Percentiles rank a stretch among this genome's conserved stretches.
These are phyloP conservation scores for Chrysosporium keratinophilum DNA, from an alignment of 2,329 filamentous ascomycete genomes.

Conservation along the genomic window DNA sequence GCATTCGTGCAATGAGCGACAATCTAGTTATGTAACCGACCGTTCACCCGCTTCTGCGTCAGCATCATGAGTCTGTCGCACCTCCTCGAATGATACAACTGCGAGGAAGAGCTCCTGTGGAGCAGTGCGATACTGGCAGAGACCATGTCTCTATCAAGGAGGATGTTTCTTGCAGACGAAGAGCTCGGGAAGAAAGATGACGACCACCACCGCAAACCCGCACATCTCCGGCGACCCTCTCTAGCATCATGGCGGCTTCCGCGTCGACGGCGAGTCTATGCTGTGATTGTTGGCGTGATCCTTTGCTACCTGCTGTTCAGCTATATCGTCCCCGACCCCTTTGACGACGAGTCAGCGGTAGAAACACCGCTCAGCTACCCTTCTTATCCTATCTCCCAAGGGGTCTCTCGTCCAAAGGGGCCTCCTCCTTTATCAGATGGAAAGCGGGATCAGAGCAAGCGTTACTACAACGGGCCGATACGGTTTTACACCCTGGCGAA, in stretches of 20 bases:
- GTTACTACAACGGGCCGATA: conserved; percentile 59
- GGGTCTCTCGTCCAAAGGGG: conserved; percentile 12
- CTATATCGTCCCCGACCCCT: conserved; percentile 8
- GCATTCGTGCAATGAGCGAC: neutral
- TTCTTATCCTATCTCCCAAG: neutral
- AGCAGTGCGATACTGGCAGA: conserved; percentile 17
- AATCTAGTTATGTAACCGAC: neutral
- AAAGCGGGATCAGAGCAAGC: conserved; percentile 21
- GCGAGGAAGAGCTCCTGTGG: conserved; percentile 18
- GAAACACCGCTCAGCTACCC: neutral
- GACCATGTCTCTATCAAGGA: conserved; percentile 33
- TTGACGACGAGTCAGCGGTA: conserved; percentile 1
- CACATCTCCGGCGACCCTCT: conserved; percentile 21
- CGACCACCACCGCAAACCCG: conserved; percentile 41
- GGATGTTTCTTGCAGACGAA: conserved; percentile 41
- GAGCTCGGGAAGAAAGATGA: conserved; percentile 58
- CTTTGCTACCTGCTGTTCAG: conserved; percentile 53
- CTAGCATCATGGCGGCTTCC: conserved; percentile 28
- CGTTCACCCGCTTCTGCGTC: neutral
- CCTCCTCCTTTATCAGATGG: conserved; percentile 14
- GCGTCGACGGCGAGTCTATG: conserved; percentile 42
- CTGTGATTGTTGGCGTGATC: conserved; percentile 40
- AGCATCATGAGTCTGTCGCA: neutral
- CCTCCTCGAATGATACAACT: neutral
- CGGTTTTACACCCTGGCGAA: conserved; percentile 55